Evolutionary conservation across 805 yeast species (phyloP).

Genomic region (Kodamaea kakaduensis): DNA sequence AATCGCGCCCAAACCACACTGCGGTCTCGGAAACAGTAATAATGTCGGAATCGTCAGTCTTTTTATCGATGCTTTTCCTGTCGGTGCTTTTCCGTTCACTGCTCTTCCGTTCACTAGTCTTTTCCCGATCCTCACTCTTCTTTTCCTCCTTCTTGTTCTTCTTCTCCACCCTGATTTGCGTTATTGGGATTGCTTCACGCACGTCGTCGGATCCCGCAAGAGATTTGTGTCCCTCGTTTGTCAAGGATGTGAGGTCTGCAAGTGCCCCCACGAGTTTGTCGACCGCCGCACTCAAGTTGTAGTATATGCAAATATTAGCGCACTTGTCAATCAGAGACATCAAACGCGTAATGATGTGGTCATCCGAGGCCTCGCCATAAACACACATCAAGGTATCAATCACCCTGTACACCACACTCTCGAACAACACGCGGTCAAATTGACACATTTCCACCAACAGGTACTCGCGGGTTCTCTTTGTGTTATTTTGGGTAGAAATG

Average conservation of each 20-base stretch:
- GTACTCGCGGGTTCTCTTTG: conserved; percentile 20
- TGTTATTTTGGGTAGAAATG: conserved; percentile 46
- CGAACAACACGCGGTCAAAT: conserved; percentile 72
- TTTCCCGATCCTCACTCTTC: conserved; percentile 50
- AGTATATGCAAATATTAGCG: conserved; percentile 68
- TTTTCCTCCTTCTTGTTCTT: conserved; percentile 33
- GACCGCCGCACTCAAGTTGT: conserved; percentile 50
- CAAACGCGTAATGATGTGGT: conserved; percentile 80
- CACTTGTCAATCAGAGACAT: conserved; percentile 86
- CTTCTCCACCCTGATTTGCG: conserved; percentile 44
- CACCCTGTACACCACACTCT: conserved; percentile 57
- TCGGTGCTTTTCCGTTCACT: not conserved
- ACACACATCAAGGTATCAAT: conserved; percentile 70
- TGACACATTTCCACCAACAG: conserved; percentile 36
- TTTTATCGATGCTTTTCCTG: too few relatives aligned
- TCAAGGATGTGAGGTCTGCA: conserved; percentile 64
- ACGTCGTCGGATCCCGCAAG: conserved; percentile 15
- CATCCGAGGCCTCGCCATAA: conserved; percentile 86
- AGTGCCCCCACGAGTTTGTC: conserved; percentile 66
- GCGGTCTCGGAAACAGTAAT: conserved; percentile 79
- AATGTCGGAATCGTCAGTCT: not conserved
- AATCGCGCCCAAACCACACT: conserved; percentile 81
- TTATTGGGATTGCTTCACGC: conserved; percentile 33
- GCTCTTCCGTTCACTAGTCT: conserved; percentile 30
- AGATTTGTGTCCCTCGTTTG: conserved; percentile 36